phyloP scores from a whole-genome alignment of 352 stramenopile genomes.

The Phytophthora cactorum region DNA sequence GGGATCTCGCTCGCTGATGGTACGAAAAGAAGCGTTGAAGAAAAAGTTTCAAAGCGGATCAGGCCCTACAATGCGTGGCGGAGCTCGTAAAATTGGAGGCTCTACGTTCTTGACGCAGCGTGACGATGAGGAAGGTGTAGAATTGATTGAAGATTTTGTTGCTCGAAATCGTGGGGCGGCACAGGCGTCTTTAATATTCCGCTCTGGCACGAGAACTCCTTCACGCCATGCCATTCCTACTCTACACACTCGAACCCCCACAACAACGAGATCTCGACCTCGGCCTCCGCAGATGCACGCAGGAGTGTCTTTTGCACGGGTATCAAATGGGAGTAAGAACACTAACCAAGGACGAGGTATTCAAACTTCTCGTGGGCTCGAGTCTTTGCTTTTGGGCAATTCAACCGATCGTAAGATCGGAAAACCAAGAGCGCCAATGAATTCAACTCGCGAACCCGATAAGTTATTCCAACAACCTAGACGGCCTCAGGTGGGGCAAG shows the following conservation, averaged over 20 bases:
- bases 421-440: conserved; percentile 1
- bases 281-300: conserved; percentile 6
- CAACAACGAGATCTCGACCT: conserved; percentile 12
- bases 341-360: not conserved
- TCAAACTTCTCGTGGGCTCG: conserved; percentile 6
- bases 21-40: conserved; percentile 52
- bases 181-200: conserved; percentile 22
- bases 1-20: conserved; percentile 16
- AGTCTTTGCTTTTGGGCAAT: conserved; percentile 4
- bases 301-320: not conserved
- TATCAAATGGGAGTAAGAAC: not conserved
- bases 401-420: conserved; percentile 1
- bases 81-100: conserved; percentile 25
- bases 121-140: conserved; percentile 44
- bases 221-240: not conserved
- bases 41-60: conserved; percentile 39
- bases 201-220: conserved; percentile 9
- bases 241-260: conserved; percentile 8
- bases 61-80: not conserved
- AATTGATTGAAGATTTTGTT: conserved; percentile 28
- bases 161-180: conserved; percentile 18
- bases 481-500: conserved; percentile 21
- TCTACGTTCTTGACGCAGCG: conserved; percentile 53
- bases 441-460: not conserved
- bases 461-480: conserved; percentile 15